Percentiles rank a stretch among this genome's conserved stretches.
Conservation (phyloP, 768 basidiomycete genomes). For the Tulasnella sp. region DNA sequence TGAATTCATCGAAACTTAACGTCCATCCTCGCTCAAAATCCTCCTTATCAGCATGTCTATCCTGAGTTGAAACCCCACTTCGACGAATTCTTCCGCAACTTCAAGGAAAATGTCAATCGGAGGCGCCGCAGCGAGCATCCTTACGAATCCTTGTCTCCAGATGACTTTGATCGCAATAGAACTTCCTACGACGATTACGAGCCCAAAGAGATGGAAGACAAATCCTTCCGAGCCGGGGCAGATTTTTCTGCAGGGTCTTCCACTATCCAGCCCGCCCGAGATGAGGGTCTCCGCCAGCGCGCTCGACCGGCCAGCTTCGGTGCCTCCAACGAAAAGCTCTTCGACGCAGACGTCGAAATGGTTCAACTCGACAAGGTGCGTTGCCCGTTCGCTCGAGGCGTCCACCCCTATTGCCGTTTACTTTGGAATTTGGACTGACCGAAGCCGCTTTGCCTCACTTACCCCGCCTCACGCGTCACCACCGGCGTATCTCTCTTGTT, state of each 20-base stretch:
- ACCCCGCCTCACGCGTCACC: background rate
- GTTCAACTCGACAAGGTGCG: background rate
- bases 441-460: background rate
- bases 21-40: background rate
- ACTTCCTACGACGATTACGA: background rate
- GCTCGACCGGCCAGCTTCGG: background rate
- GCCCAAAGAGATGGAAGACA: background rate
- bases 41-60: background rate
- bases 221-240: background rate
- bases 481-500: background rate
- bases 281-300: background rate
- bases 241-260: background rate
- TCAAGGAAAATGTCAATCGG: background rate
- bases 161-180: background rate
- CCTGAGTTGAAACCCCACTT: background rate
- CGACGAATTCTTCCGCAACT: background rate
- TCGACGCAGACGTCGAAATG: background rate
- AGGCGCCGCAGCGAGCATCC: background rate
- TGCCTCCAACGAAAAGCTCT: background rate
- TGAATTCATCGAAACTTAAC: background rate
- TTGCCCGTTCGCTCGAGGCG: background rate
- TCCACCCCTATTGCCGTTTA: background rate
- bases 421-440: slow-evolving; percentile 2
- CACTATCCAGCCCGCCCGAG: background rate
- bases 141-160: background rate